Evolutionary conservation across 1,284 basidiomycete species (phyloP).

Genomic region (Ceratobasidium sp.): DNA sequence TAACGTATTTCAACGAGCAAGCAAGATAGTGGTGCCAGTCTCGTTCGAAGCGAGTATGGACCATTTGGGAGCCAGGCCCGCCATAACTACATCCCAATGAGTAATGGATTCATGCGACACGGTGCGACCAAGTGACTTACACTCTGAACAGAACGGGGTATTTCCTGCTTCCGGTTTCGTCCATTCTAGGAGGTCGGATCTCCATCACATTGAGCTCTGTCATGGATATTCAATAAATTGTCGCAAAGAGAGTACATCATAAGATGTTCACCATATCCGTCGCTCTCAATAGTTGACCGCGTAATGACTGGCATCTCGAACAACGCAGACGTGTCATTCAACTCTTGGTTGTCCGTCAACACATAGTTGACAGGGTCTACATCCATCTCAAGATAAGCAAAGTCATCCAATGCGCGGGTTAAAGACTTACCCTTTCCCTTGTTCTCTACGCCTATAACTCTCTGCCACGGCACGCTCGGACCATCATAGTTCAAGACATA

Average conservation of each 20-base stretch:
- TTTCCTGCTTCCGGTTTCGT: slow-evolving; percentile 88
- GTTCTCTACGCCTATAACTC: slow-evolving; percentile 70
- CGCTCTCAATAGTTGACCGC: slow-evolving; percentile 74
- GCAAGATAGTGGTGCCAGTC: slow-evolving; percentile 91
- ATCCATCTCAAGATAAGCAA: background rate
- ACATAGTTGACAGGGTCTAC: slow-evolving; percentile 64
- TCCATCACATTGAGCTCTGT: slow-evolving; percentile 87
- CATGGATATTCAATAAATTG: background rate
- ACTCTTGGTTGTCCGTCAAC: slow-evolving; percentile 73
- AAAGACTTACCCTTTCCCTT: slow-evolving; percentile 57
- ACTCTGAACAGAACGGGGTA: slow-evolving; percentile 93
- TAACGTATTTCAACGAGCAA: slow-evolving; percentile 81
- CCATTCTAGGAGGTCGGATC: slow-evolving; percentile 89
- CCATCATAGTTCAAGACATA: slow-evolving; percentile 84
- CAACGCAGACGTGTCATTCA: slow-evolving; percentile 73
- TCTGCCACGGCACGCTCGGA: slow-evolving; percentile 88
- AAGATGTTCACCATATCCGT: slow-evolving; percentile 73
- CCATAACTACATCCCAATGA: slow-evolving; percentile 70
- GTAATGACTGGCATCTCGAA: slow-evolving; percentile 78
- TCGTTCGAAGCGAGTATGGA: slow-evolving; percentile 68
- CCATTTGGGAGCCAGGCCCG: slow-evolving; percentile 84
- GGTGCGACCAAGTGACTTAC: slow-evolving; percentile 55
- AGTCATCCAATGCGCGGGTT: background rate
- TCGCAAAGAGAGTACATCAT: slow-evolving; percentile 41
- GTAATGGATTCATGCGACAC: slow-evolving; percentile 3